phyloP scores from a whole-genome alignment of 1,139 yeast genomes.

The Blastobotrys aristatus region DNA sequence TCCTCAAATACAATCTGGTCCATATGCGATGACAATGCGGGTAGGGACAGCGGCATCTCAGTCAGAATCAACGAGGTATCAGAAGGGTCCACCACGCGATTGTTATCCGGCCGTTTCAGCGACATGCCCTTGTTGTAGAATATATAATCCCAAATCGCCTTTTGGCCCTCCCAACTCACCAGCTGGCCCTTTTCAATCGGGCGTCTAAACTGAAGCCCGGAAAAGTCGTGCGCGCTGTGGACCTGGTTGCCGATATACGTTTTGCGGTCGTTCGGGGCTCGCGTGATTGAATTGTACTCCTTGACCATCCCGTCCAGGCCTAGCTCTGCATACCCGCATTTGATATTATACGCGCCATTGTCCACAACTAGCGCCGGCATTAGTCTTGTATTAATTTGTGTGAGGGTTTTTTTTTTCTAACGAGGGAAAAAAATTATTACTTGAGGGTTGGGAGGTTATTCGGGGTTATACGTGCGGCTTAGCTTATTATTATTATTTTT shows the following conservation, averaged over 20 bases:
- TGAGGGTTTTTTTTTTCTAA: no score
- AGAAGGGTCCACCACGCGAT: conserved; percentile 37
- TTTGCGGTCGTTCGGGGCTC: conserved; percentile 65
- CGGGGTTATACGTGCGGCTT: not conserved
- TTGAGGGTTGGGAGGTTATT: not conserved
- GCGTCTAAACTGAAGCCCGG: conserved; percentile 69
- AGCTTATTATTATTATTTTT: no score
- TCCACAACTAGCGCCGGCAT: conserved; percentile 51
- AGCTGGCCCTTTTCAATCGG: conserved; percentile 85
- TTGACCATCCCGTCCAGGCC: conserved; percentile 39
- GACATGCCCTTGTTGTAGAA: conserved; percentile 41
- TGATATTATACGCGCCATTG: conserved; percentile 82
- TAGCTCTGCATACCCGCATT: conserved; percentile 55
- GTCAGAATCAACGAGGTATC: conserved; percentile 54
- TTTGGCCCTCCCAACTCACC: conserved; percentile 87
- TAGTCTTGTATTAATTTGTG: not conserved
- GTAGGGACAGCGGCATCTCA: conserved; percentile 79
- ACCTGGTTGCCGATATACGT: conserved; percentile 67
- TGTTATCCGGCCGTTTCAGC: conserved; percentile 17
- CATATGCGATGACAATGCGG: conserved; percentile 75
- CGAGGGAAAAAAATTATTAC: not conserved
- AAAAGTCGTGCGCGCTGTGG: conserved; percentile 60
- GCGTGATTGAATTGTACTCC: conserved; percentile 65
- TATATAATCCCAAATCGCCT: conserved; percentile 89
- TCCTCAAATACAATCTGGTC: conserved; percentile 96